Evolutionary conservation across 2,329 filamentous ascomycete genomes (phyloP).

Genomic region (Lasiodiplodia theobromae): DNA sequence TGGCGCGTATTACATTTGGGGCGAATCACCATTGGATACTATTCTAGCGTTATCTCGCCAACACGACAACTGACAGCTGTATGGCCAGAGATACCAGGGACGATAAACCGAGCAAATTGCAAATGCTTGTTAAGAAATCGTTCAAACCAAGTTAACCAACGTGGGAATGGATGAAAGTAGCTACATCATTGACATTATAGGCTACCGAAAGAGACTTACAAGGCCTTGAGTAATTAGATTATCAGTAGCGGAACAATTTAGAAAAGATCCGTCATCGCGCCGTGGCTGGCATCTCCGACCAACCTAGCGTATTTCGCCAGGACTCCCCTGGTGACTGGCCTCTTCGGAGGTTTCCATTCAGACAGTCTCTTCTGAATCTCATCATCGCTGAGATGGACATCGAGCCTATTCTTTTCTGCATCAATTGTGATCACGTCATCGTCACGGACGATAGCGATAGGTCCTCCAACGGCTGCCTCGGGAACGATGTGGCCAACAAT

Average conservation of each 20-base stretch:
- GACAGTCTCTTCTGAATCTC: conserved; percentile 71
- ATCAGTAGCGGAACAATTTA: conserved; percentile 38
- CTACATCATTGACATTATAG: background rate
- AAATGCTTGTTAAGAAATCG: background rate
- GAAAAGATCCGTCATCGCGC: conserved; percentile 85
- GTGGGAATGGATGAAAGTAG: background rate
- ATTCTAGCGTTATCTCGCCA: background rate
- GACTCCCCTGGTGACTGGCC: conserved; percentile 79
- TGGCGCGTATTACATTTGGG: background rate
- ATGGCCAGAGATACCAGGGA: background rate
- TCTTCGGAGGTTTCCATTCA: conserved; percentile 74
- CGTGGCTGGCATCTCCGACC: conserved; percentile 90
- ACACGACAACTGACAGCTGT: background rate
- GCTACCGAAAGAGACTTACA: background rate
- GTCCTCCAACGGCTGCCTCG: conserved; percentile 87
- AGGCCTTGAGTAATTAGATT: background rate
- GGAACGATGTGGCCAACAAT: conserved; percentile 93
- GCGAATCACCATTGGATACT: background rate
- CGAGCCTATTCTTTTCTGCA: conserved; percentile 74
- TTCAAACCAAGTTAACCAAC: background rate
- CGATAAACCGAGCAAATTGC: background rate
- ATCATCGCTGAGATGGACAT: conserved; percentile 74
- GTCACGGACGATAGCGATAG: conserved; percentile 81
- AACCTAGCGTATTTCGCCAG: conserved; percentile 88
- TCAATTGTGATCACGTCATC: conserved; percentile 89